Percentiles rank a stretch among this genome's conserved stretches.
Conservation (phyloP, 305 asterid species). For the Fraxinus sp. region DNA sequence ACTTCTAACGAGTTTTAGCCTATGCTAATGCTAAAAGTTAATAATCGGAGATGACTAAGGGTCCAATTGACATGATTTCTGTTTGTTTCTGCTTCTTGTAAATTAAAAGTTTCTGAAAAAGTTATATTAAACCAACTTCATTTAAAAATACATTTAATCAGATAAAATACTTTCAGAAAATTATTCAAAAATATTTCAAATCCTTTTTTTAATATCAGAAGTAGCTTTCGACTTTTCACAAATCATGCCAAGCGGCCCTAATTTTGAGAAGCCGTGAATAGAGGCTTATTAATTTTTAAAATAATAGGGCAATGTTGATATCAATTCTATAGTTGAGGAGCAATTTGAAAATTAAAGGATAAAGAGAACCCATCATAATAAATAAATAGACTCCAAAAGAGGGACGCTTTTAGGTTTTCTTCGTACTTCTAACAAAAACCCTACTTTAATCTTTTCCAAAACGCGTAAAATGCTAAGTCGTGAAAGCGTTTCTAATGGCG, state of each 20-base stretch:
- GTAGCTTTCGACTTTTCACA: background rate
- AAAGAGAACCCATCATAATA: background rate
- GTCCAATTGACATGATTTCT: background rate
- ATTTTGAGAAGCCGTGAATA: background rate
- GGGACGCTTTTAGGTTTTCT: conserved; percentile 21
- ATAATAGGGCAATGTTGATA: background rate
- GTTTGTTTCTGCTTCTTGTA: background rate
- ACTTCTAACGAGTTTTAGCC: background rate
- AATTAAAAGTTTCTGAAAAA: too few relatives aligned
- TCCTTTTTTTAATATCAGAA: background rate
- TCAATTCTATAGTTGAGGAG: background rate
- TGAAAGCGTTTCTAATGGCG: conserved; percentile 22
- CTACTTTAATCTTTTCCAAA: conserved; percentile 18
- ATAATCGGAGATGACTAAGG: background rate
- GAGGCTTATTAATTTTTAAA: background rate
- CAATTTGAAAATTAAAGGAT: background rate
- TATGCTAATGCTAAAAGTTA: background rate
- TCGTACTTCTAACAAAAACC: conserved; percentile 7
- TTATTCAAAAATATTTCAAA: background rate
- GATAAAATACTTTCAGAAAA: background rate
- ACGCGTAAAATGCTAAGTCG: conserved; percentile 15
- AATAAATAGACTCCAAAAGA: background rate
- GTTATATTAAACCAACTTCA: background rate
- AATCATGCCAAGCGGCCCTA: background rate
- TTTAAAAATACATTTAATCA: too few relatives aligned